Base-by-base conservation (phyloP, 306 rosid genomes). In the Albizia julibrissin region DNA sequence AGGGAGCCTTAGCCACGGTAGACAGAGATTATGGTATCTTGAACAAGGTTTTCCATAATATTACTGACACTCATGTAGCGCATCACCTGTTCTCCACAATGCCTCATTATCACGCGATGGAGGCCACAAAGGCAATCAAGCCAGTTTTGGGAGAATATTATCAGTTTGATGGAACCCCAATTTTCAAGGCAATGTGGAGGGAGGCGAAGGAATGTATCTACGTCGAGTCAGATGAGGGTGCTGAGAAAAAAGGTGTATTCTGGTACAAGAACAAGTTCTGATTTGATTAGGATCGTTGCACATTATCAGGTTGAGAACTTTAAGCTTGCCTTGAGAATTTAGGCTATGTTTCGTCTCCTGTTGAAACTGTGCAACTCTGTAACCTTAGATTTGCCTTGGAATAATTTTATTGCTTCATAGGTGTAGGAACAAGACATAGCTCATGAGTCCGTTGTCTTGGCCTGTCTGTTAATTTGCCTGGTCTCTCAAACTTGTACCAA, bases 71-170 rank as follows among this genome's bases (percentile, higher is more conserved):
- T 43, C 99, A 95, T 58, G 97, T 95, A 24, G 92, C 99, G 1
- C 99, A 95, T 89, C 98, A 95, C 81, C 83, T 95, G 88, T 84
- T 95, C 84, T 93, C 99, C 29, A 92, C 98, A 2, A 95, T 95
- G 97, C 99, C 98, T 1, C 98, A 95, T 74, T 95, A 95, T 80
- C 92, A 95, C 65, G 99, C 99, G 66, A 90, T 91, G 98, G 99
- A 95, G 82, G 98, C 99, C 31, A 95, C 99, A n/a, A 91, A 88
- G 77, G 97, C 90, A 19, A 93, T 95, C 49, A 91, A 88, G 82
- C 97, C 98, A 9, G 84, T 93, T 67, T 89, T 95, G 93, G 99
- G 99, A 8, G 94, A 93, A 7, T 95, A 95, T 64, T 95, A 95
- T 76, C 94, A 88, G 67, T 81, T 91, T 1, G 98, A 93, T 34